Evolutionary conservation across 2,329 filamentous ascomycete species (phyloP).

Genomic region (Aureobasidium subglaciale): DNA sequence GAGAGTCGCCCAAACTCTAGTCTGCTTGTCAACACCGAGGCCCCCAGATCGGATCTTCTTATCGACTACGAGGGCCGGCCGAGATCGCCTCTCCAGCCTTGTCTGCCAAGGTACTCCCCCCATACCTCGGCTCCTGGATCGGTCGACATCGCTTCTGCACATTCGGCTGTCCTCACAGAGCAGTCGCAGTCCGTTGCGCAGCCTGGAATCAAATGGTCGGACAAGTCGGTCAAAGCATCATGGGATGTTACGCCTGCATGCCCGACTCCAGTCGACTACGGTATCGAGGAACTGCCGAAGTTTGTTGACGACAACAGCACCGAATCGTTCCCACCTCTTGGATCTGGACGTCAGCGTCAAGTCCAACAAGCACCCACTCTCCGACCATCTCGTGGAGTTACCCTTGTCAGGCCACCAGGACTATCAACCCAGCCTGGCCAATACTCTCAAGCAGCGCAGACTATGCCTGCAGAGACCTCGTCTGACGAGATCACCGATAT

Average conservation of each 20-base stretch:
- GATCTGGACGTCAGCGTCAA: not conserved
- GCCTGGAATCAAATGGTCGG: not conserved
- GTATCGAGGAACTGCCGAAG: not conserved
- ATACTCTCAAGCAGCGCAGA: not conserved
- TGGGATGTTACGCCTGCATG: not conserved
- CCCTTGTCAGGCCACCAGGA: not conserved
- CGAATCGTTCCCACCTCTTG: constrained; percentile 1
- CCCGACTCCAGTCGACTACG: not conserved
- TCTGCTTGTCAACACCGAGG: not conserved
- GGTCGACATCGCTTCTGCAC: not conserved
- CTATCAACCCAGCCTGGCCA: not conserved
- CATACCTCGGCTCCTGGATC: not conserved
- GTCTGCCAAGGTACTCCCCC: not conserved
- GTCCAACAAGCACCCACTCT: not conserved
- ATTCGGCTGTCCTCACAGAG: not conserved
- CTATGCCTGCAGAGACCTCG: too few species aligned
- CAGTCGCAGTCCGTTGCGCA: not conserved
- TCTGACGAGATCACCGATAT: not conserved
- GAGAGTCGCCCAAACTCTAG: not conserved
- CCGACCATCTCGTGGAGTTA: not conserved
- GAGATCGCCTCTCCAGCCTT: not conserved
- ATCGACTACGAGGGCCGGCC: not conserved
- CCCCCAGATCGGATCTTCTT: not conserved
- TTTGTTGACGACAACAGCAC: not conserved
- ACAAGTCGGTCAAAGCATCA: not conserved